Evolutionary conservation across 495 filamentous ascomycete species (phyloP).

Genomic region (Trichoderma virens): DNA sequence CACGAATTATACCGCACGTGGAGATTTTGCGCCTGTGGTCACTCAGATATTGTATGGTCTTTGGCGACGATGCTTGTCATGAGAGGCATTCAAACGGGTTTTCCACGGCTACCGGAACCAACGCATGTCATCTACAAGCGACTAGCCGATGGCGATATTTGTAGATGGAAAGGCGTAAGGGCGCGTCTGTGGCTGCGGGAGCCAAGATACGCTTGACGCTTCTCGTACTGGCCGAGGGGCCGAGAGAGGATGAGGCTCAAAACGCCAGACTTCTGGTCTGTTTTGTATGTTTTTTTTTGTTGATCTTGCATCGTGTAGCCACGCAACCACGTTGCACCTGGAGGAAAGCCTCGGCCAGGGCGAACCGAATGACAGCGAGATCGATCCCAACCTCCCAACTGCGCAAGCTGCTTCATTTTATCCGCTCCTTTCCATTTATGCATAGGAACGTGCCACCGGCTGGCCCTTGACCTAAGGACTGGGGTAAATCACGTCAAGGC

Average conservation of each 20-base stretch:
- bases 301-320: too few species aligned
- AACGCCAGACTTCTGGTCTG: not conserved
- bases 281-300: too few species aligned
- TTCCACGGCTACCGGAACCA: not conserved
- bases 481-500: constrained; percentile 5
- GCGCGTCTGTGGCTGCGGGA: not conserved
- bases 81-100: not conserved
- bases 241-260: not conserved
- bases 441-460: not conserved
- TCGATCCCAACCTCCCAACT: not conserved
- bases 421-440: not conserved
- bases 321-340: too few species aligned
- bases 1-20: too few species aligned
- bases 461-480: not conserved
- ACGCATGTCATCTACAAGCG: not conserved
- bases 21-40: too few species aligned
- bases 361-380: too few species aligned
- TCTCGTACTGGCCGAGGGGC: too few species aligned
- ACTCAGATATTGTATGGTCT: not conserved
- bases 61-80: not conserved
- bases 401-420: not conserved
- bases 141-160: not conserved
- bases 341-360: too few species aligned
- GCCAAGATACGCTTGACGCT: not conserved
- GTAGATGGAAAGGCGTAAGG: not conserved